A percentile compares a stretch with the other conserved stretches of the same genome.
These are phyloP conservation scores for Alternaria tenuissima DNA, from an alignment of 2,329 filamentous ascomycete species.

Conservation along the genomic window DNA sequence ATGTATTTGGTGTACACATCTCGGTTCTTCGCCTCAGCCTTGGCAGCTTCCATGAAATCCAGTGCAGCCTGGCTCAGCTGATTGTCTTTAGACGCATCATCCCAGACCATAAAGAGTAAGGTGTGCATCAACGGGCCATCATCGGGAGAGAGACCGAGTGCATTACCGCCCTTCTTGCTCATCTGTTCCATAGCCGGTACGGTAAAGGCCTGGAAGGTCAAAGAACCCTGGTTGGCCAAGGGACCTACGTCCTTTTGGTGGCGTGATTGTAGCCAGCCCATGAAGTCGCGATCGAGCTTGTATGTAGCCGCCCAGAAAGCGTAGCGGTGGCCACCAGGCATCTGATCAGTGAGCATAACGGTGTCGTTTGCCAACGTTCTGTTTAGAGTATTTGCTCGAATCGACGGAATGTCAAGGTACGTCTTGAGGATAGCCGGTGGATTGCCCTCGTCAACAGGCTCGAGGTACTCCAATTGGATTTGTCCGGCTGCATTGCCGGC, in stretches of 20 bases:
- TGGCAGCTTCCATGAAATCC: conserved; percentile 21
- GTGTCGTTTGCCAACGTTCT: conserved; percentile 36
- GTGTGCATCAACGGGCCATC: conserved; percentile 28
- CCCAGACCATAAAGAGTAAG: conserved; percentile 30
- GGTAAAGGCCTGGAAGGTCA: conserved; percentile 24
- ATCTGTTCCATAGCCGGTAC: conserved; percentile 20
- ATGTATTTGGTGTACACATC: conserved; percentile 40
- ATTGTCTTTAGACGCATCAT: conserved; percentile 25
- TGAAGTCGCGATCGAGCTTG: conserved; percentile 29
- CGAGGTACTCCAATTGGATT: conserved; percentile 30
- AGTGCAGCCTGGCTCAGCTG: conserved; percentile 16
- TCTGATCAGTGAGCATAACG: conserved; percentile 44
- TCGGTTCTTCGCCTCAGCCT: conserved; percentile 21
- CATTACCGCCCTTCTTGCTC: conserved; percentile 33
- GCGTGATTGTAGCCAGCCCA: conserved; percentile 26
- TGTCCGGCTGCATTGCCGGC: conserved; percentile 24
- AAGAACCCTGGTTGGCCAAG: conserved; percentile 18
- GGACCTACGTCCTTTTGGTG: conserved; percentile 25
- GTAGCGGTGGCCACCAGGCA: conserved; percentile 42
- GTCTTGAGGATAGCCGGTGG: conserved; percentile 20
- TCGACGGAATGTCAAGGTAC: conserved; percentile 18
- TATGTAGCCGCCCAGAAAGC: conserved; percentile 37
- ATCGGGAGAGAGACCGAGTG: conserved; percentile 26
- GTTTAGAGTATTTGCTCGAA: conserved; percentile 15
- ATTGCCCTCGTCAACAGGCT: conserved; percentile 30